phyloP scores from a whole-genome alignment of 2,329 filamentous ascomycete species.

The Microsporum canis region DNA sequence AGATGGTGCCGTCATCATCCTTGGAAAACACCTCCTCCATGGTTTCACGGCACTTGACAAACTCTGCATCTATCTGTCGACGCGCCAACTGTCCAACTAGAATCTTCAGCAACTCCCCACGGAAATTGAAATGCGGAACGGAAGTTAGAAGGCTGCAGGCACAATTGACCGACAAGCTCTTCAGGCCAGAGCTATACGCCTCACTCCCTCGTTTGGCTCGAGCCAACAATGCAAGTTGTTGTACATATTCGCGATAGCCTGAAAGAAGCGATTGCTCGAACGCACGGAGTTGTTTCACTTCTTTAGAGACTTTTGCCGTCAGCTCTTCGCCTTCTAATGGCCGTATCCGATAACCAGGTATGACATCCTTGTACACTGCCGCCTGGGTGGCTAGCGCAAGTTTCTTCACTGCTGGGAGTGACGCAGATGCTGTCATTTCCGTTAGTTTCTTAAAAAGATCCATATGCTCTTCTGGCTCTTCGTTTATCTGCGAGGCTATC shows the following conservation, averaged over 20 bases:
- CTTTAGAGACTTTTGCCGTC: slow-evolving; percentile 76
- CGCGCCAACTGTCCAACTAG: slow-evolving; percentile 71
- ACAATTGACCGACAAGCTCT: slow-evolving; percentile 71
- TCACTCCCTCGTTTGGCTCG: slow-evolving; percentile 41
- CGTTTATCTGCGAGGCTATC: slow-evolving; percentile 69
- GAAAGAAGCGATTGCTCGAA: slow-evolving; percentile 82
- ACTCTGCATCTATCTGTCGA: slow-evolving; percentile 60
- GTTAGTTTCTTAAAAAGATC: slow-evolving; percentile 67
- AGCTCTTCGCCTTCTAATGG: slow-evolving; percentile 63
- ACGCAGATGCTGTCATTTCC: slow-evolving; percentile 57
- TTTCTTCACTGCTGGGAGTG: slow-evolving; percentile 63
- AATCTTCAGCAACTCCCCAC: slow-evolving; percentile 75
- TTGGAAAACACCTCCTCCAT: slow-evolving; percentile 71
- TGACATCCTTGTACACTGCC: slow-evolving; percentile 87
- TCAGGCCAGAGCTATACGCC: slow-evolving; percentile 38
- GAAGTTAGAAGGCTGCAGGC: slow-evolving; percentile 67
- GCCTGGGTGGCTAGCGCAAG: slow-evolving; percentile 77
- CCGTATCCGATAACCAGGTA: slow-evolving; percentile 90
- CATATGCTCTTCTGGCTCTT: slow-evolving; percentile 84
- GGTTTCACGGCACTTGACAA: slow-evolving; percentile 63
- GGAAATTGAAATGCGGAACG: slow-evolving; percentile 96
- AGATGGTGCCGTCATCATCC: slow-evolving; percentile 81
- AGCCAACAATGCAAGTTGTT: slow-evolving; percentile 58
- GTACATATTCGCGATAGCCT: slow-evolving; percentile 76
- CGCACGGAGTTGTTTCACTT: slow-evolving; percentile 66